These are phyloP conservation scores for Entoloma clypeatum DNA, from an alignment of 1,284 basidiomycete species.

Conservation along the genomic window DNA sequence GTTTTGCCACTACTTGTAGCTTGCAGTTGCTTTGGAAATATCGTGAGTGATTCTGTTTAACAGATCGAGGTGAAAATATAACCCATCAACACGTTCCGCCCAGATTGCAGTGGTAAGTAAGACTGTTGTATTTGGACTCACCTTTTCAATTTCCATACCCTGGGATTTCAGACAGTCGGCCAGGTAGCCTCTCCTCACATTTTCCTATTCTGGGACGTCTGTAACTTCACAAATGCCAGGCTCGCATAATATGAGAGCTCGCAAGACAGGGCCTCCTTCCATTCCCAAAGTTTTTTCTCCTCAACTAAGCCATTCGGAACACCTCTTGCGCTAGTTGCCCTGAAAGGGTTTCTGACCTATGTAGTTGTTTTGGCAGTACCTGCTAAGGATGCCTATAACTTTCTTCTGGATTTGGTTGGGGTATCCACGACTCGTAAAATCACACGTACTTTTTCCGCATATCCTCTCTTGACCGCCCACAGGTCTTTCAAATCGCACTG, in stretches of 20 bases:
- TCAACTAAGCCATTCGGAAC: constrained; percentile 32
- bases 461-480: not conserved
- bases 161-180: constrained; percentile 22
- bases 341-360: constrained; percentile 24
- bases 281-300: constrained; percentile 28
- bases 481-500: constrained; percentile 29
- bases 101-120: constrained; percentile 29
- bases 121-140: not conserved
- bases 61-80: not conserved
- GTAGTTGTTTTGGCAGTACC: constrained; percentile 27
- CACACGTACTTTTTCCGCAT: not conserved
- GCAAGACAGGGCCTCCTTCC: constrained; percentile 32
- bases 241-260: constrained; percentile 31
- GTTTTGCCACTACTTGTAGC: constrained; percentile 29
- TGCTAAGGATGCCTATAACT: constrained; percentile 32
- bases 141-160: not conserved
- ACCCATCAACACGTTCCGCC: not conserved
- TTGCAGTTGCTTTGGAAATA: constrained; percentile 31
- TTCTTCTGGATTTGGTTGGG: constrained; percentile 30
- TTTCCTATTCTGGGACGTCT: too few species aligned
- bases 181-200: constrained; percentile 15
- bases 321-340: constrained; percentile 27
- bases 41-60: constrained; percentile 20
- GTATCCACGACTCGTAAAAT: constrained; percentile 28
- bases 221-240: constrained; percentile 17